These are phyloP conservation scores for Hericium erinaceus DNA, from an alignment of 768 basidiomycete genomes.

Conservation along the genomic window DNA sequence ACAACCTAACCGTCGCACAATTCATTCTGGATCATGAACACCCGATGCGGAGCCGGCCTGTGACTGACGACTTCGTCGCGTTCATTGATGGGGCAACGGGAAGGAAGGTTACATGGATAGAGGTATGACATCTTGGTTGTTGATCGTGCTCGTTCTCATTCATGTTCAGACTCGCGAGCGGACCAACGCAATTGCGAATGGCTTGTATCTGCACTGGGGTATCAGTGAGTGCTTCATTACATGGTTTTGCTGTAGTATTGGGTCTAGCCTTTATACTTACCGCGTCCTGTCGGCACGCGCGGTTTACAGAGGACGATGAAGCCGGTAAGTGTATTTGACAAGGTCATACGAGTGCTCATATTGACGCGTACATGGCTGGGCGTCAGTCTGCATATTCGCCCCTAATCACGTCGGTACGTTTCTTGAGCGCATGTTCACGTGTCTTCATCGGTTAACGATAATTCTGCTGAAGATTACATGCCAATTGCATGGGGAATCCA, in stretches of 20 bases:
- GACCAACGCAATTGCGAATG: neutral
- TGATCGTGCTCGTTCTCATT: neutral
- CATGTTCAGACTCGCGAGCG: neutral
- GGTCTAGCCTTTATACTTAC: neutral
- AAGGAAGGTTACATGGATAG: constrained; percentile 23
- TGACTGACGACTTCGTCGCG: constrained; percentile 21
- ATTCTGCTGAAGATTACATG: constrained; percentile 3
- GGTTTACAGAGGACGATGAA: constrained; percentile 28
- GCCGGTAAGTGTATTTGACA: constrained; percentile 24
- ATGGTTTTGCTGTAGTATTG: neutral
- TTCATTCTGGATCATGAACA: constrained; percentile 18
- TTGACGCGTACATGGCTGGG: neutral
- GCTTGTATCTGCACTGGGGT: neutral
- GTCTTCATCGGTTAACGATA: neutral
- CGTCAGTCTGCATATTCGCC: constrained; percentile 14
- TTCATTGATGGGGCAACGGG: constrained; percentile 34
- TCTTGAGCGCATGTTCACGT: neutral
- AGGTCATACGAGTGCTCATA: neutral
- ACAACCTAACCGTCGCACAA: constrained; percentile 16
- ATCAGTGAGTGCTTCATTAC: neutral
- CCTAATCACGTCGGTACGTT: constrained; percentile 22
- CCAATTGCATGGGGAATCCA: constrained; percentile 16
- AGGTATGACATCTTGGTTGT: constrained; percentile 19
- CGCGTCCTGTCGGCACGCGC: constrained; percentile 25
- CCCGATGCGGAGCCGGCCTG: constrained; percentile 7